Conservation (phyloP, 2,329 filamentous ascomycete genomes). For the Catunica adiposa region DNA sequence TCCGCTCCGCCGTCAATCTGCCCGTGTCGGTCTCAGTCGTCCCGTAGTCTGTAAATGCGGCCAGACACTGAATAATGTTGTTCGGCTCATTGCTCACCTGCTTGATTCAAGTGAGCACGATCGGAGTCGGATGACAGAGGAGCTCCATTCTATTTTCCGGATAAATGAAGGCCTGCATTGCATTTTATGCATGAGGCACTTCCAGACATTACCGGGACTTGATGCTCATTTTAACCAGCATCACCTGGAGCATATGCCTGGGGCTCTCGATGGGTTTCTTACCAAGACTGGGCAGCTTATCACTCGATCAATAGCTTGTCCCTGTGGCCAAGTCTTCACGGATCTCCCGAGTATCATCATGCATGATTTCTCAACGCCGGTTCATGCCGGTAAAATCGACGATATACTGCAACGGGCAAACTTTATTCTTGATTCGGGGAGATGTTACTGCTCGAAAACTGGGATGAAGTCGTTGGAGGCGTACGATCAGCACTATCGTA, state of each 20-base stretch:
- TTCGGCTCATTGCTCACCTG: background rate
- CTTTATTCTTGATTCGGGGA: background rate
- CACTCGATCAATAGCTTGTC: background rate
- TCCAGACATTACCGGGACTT: background rate
- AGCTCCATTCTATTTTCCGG: background rate
- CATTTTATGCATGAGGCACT: conserved; percentile 1
- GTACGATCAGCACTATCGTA: conserved; percentile 4
- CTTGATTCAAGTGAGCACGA: background rate
- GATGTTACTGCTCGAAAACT: background rate
- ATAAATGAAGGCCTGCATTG: background rate
- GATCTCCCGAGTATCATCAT: background rate
- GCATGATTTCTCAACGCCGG: conserved; percentile 2
- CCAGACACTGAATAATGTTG: background rate
- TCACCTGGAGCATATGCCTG: conserved; percentile 1
- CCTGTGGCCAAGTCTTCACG: background rate
- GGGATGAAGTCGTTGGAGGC: conserved; percentile 3
- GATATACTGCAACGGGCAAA: conserved; percentile 1
- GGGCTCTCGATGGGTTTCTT: background rate
- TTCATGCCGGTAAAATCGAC: background rate
- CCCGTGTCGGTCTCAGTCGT: background rate
- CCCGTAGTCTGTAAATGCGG: conserved; percentile 2
- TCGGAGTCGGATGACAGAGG: background rate
- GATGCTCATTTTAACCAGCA: conserved; percentile 6
- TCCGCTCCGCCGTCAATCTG: background rate
- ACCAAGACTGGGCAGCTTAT: background rate